A percentile compares a stretch with the other conserved stretches of the same genome.
These are phyloP conservation scores for Globomyces sp. DNA, from an alignment of 371 early-diverging fungal genomes.

Conservation along the genomic window DNA sequence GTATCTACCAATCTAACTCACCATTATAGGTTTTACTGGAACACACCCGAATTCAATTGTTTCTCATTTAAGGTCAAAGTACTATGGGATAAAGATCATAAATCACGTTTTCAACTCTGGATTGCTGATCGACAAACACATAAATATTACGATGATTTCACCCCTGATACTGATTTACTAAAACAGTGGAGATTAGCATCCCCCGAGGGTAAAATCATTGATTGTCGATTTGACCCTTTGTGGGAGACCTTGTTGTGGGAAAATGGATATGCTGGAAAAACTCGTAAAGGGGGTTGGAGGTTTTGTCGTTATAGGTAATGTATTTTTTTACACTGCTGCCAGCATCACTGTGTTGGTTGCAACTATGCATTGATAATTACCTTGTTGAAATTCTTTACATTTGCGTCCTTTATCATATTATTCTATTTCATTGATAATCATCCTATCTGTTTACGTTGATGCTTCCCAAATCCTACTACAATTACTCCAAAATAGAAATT, in stretches of 20 bases:
- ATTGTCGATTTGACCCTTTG: constrained; percentile 39
- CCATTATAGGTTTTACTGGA: constrained; percentile 16
- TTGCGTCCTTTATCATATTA: too few relatives aligned
- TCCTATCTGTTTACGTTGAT: too few relatives aligned
- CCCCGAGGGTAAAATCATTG: constrained; percentile 61
- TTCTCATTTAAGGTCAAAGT: constrained; percentile 24
- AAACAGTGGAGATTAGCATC: constrained; percentile 61
- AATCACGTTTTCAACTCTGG: constrained; percentile 62
- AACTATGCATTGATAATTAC: not conserved
- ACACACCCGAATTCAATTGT: constrained; percentile 9
- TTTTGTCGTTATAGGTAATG: constrained; percentile 37
- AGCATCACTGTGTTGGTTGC: not conserved
- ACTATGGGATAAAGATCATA: constrained; percentile 54
- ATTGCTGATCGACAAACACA: constrained; percentile 55
- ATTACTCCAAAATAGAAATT: too few relatives aligned
- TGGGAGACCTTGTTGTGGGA: constrained; percentile 35
- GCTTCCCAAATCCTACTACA: too few relatives aligned
- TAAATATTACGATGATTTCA: constrained; percentile 66
- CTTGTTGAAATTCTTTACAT: too few relatives aligned
- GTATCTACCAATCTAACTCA: not conserved
- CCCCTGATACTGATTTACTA: constrained; percentile 56
- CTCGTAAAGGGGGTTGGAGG: constrained; percentile 36
- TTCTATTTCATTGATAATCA: too few relatives aligned
- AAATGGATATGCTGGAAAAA: constrained; percentile 25
- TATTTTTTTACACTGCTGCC: not conserved